These are phyloP conservation scores for Citrus inodora DNA, from an alignment of 345 rosid species.

Conservation along the genomic window DNA sequence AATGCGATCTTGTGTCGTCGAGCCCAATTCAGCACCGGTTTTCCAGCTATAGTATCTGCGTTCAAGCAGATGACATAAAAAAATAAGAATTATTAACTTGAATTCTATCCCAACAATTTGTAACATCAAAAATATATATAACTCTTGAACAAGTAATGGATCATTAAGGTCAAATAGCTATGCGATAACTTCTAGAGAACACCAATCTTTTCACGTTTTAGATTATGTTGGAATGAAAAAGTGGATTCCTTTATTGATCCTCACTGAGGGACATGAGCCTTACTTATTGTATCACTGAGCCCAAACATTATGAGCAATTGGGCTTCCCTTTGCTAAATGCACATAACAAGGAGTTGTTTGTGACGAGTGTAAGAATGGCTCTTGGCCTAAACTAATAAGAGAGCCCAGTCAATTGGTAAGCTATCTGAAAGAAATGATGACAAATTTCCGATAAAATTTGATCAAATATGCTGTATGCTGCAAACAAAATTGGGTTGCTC, in stretches of 20 bases:
- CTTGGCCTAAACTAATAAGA: not conserved
- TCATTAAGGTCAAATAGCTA: not conserved
- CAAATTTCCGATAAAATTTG: not conserved
- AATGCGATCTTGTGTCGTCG: conserved; percentile 93
- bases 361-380: not conserved
- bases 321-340: not conserved
- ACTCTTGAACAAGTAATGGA: not conserved
- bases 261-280: not conserved
- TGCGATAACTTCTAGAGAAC: not conserved
- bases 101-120: not conserved
- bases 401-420: not conserved
- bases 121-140: not conserved
- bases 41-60: conserved; percentile 75
- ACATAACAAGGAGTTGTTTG: not conserved
- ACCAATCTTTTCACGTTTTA: not conserved
- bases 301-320: not conserved
- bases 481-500: not conserved
- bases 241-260: not conserved
- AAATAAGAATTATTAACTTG: not conserved
- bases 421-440: not conserved
- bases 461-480: not conserved
- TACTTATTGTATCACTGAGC: not conserved
- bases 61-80: conserved; percentile 2
- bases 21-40: conserved; percentile 84
- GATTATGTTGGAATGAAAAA: not conserved